These are phyloP conservation scores for Ophiostoma sp. DNA, from an alignment of 2,329 filamentous ascomycete species.

Conservation along the genomic window DNA sequence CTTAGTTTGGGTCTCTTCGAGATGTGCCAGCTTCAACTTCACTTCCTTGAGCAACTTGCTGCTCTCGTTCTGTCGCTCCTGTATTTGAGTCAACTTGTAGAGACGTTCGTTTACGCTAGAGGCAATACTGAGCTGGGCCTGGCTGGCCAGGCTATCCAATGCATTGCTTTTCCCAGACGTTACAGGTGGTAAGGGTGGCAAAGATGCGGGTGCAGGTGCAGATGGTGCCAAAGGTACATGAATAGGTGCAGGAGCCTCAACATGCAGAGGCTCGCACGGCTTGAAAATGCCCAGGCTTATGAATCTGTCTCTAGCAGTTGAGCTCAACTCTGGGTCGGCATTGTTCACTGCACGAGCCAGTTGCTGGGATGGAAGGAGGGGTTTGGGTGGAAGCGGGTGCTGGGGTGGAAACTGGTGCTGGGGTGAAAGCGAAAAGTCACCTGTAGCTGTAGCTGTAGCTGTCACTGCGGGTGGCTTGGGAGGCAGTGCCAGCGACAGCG, in stretches of 20 bases:
- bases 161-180: background rate
- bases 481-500: background rate
- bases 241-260: too few species aligned
- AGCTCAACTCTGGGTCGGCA: background rate
- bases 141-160: background rate
- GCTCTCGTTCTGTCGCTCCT: background rate
- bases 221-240: too few species aligned
- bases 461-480: background rate
- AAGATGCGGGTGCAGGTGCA: too few species aligned
- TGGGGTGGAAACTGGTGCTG: too few species aligned
- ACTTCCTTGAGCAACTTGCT: background rate
- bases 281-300: background rate
- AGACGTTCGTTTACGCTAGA: background rate
- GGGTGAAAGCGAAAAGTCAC: background rate
- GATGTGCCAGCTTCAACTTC: background rate
- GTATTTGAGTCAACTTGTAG: background rate
- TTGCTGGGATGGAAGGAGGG: too few species aligned
- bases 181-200: too few species aligned
- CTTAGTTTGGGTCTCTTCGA: background rate
- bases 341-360: background rate
- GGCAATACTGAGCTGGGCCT: background rate
- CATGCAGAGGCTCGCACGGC: background rate
- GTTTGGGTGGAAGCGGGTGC: too few species aligned
- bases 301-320: background rate
- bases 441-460: background rate